Evolutionary conservation across 1,284 basidiomycete species (phyloP), one percentile per base, ranked within the genome.

Genomic region (Cryptococcus sp.): DNA sequence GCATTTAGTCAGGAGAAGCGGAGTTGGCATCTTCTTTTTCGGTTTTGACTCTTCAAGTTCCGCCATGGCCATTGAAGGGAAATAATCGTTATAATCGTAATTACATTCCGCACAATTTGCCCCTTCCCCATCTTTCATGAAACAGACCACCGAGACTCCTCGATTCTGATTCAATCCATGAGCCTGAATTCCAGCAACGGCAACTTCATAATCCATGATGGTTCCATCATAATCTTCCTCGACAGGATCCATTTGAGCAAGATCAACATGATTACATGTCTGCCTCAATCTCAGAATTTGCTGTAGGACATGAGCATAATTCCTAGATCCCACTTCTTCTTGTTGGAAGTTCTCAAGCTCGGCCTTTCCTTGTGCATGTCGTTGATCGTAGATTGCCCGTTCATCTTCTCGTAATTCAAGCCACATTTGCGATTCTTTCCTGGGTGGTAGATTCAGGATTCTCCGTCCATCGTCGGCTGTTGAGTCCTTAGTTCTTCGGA

Each of bases 231-330:
- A 69, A 57, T 75, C 68, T 37, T 74, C 70, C 57, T 77, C 69
- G 28, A 73, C 58, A 21, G 63, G 57, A 52, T 73, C 69, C 28
- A 69, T 58, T 68, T 87, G 81, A 1, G 97, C 89, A 32, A 99
- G 81, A 63, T 93, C 91, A 61, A 85, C 88, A 75, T 98, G 93
- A 70, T 97, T 91, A 77, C 96, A 98, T 47, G 97, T 97, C 78
- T 98, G 92, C 37, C 96, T 87, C 36, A 99, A 81, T 9, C 91
- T 87, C 49, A 97, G 78, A 52, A 97, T 87, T 78, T 94, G 93
- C 77, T 97, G 93, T 59, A 99, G 76, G 63, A 98, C 96, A 48
- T 92, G 91, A 53, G 96, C 94, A 65, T 97, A 98, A 70, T 97
- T 97, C 82, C 93, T 93, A 34, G 73, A 67, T 46, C 96, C 85